These are phyloP conservation scores for Sphaerulina musiva DNA, from an alignment of 2,329 filamentous ascomycete genomes.

Conservation along the genomic window DNA sequence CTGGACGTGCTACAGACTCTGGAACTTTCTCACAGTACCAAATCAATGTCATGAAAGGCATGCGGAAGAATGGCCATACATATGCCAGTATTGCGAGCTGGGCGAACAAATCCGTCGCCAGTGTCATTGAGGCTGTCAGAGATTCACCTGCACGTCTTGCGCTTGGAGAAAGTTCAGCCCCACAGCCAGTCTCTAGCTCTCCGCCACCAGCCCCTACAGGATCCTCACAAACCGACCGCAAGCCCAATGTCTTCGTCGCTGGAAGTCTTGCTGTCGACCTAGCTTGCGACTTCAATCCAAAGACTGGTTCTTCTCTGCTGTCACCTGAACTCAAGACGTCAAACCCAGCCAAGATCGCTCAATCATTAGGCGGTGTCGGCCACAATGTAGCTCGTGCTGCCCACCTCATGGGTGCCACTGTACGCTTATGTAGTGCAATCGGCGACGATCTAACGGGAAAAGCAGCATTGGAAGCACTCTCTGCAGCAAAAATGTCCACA, in stretches of 20 bases:
- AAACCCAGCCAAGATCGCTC: conserved; percentile 72
- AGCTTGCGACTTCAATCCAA: conserved; percentile 21
- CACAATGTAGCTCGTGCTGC: conserved; percentile 85
- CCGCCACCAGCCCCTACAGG: neutral
- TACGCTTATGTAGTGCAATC: conserved; percentile 72
- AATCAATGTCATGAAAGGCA: conserved; percentile 6
- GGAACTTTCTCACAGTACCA: conserved; percentile 5
- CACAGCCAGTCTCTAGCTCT: neutral
- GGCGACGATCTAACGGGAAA: conserved; percentile 73
- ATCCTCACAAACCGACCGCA: neutral
- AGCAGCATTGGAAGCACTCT: conserved; percentile 61
- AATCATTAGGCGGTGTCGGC: conserved; percentile 84
- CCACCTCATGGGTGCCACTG: conserved; percentile 59
- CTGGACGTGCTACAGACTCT: neutral
- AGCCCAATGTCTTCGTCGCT: conserved; percentile 70
- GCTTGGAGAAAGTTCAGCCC: neutral
- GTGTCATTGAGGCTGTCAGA: conserved; percentile 5
- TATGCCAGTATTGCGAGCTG: conserved; percentile 2
- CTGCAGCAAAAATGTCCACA: conserved; percentile 57
- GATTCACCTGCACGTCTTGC: conserved; percentile 4
- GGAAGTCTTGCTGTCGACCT: conserved; percentile 66
- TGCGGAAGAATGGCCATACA: conserved; percentile 3
- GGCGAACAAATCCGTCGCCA: neutral
- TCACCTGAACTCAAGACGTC: conserved; percentile 64
- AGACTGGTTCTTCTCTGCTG: conserved; percentile 35